phyloP scores from a whole-genome alignment of 352 stramenopile genomes.

The Peronosclerospora sorghi region DNA sequence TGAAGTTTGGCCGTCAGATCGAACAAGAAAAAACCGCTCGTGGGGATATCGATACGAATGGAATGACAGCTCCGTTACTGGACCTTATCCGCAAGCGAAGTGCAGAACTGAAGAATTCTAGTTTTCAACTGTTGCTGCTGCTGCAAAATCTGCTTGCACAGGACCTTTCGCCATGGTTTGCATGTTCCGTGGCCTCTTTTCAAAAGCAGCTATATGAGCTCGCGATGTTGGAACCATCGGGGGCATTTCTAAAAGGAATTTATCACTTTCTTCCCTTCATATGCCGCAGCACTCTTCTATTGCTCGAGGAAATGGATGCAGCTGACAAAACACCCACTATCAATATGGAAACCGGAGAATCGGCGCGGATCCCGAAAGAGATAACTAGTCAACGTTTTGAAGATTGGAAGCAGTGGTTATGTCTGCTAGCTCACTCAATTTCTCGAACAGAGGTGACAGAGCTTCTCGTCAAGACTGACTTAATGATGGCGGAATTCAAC shows the following conservation, averaged over 20 bases:
- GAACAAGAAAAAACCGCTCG: not conserved
- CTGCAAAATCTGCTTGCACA: conserved; percentile 24
- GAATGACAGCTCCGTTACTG: conserved; percentile 14
- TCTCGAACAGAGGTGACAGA: conserved; percentile 41
- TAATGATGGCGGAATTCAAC: conserved; percentile 32
- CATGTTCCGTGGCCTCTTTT: conserved; percentile 23
- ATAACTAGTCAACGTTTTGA: conserved; percentile 12
- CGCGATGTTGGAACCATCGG: conserved; percentile 16
- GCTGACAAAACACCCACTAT: conserved; percentile 7
- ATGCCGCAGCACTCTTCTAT: conserved; percentile 31
- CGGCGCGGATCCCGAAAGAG: conserved; percentile 5
- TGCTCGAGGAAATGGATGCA: conserved; percentile 13
- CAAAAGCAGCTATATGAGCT: conserved; percentile 29
- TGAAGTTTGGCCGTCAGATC: conserved; percentile 18
- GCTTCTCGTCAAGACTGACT: conserved; percentile 42
- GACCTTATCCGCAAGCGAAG: conserved; percentile 23
- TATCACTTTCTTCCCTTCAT: conserved; percentile 53
- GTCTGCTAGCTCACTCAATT: conserved; percentile 28
- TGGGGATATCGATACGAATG: not conserved
- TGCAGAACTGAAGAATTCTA: conserved; percentile 25
- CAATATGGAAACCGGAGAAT: not conserved
- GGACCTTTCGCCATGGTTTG: conserved; percentile 3
- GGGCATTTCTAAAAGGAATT: conserved; percentile 25
- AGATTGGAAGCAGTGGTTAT: conserved; percentile 45
- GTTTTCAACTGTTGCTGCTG: conserved; percentile 37